Evolutionary conservation across 1,284 basidiomycete genomes (phyloP).

Genomic region (Entoloma clypeatum): DNA sequence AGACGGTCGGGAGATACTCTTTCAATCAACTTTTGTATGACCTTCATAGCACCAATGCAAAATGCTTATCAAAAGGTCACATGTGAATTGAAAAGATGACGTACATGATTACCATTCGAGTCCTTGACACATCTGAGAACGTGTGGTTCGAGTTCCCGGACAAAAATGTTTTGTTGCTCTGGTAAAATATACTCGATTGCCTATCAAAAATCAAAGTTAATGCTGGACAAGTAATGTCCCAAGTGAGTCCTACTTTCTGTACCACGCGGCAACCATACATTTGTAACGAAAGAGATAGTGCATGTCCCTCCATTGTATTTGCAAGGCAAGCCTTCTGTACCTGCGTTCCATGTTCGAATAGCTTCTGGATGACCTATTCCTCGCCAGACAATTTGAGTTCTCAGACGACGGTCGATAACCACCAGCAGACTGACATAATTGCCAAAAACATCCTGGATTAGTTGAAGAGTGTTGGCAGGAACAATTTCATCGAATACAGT

Average conservation of each 20-base stretch:
- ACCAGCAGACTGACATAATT: conserved; percentile 71
- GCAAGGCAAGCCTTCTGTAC: conserved; percentile 73
- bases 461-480: conserved; percentile 67
- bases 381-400: not conserved
- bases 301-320: conserved; percentile 75
- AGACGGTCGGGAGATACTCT: conserved; percentile 77
- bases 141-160: conserved; percentile 79
- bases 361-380: conserved; percentile 84
- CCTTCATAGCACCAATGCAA: conserved; percentile 37
- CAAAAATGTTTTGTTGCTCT: conserved; percentile 74
- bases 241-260: conserved; percentile 58
- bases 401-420: conserved; percentile 2
- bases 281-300: conserved; percentile 79
- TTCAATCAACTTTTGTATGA: conserved; percentile 82
- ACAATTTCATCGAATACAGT: conserved; percentile 89
- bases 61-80: not conserved
- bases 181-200: conserved; percentile 81
- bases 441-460: conserved; percentile 95
- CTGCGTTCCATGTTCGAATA: conserved; percentile 87
- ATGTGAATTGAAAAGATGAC: conserved; percentile 19
- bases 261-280: conserved; percentile 97
- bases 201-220: conserved; percentile 34
- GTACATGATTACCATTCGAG: conserved; percentile 93
- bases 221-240: not conserved
- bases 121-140: conserved; percentile 89